Evolutionary conservation across 306 rosid genomes (phyloP).

Genomic region (Lotus japonicus): DNA sequence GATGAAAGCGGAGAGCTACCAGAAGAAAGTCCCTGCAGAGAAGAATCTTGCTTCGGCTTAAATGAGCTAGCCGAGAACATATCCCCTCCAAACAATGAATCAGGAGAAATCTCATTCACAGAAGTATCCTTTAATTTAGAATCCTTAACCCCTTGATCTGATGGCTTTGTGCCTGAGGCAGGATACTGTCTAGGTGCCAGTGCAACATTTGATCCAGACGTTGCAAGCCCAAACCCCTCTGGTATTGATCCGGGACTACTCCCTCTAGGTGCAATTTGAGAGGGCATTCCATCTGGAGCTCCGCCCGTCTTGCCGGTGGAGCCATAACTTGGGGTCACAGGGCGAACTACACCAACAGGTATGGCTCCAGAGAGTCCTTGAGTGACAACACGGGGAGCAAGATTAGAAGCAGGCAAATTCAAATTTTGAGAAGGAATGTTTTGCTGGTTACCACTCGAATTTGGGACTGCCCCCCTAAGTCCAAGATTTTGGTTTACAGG

Average conservation of each 20-base stretch:
- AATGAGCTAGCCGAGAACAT: conserved; percentile 54
- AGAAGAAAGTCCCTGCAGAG: conserved; percentile 40
- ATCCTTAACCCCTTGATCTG: conserved; percentile 43
- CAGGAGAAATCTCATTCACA: conserved; percentile 60
- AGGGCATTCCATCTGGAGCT: conserved; percentile 31
- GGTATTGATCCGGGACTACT: conserved; percentile 34
- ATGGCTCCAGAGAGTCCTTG: conserved; percentile 46
- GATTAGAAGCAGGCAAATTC: conserved; percentile 40
- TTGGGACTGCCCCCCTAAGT: conserved; percentile 43
- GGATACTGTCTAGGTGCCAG: conserved; percentile 44
- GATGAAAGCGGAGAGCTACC: conserved; percentile 39
- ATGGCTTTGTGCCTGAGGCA: conserved; percentile 37
- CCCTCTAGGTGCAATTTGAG: conserved; percentile 41
- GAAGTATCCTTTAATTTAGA: conserved; percentile 38
- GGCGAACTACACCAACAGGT: conserved; percentile 33
- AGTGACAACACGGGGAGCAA: conserved; percentile 29
- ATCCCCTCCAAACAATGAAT: conserved; percentile 68
- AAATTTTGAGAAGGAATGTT: conserved; percentile 33
- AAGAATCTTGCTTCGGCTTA: conserved; percentile 48
- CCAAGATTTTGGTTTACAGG: conserved; percentile 48
- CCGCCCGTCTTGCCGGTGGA: conserved; percentile 40
- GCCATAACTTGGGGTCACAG: conserved; percentile 42
- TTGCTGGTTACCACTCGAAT: conserved; percentile 32
- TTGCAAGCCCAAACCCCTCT: conserved; percentile 51
- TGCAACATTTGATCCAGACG: conserved; percentile 45